Base-by-base conservation (phyloP, 2,329 filamentous ascomycete species). In the Sarocladiaceae sp. region DNA sequence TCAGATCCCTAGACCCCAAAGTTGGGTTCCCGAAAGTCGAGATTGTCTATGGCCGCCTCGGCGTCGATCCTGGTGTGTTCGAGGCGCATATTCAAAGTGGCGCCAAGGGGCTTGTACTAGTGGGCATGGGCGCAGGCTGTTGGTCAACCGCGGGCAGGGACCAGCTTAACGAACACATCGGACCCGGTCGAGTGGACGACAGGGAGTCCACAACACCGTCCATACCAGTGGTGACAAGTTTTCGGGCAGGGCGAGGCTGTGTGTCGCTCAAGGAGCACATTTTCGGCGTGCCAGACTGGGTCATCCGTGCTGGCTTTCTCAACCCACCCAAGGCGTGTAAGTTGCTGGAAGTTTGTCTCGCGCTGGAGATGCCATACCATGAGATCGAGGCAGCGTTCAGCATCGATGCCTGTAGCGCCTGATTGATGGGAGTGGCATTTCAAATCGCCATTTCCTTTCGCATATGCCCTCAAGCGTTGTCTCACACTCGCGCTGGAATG, bases 271-370 rank as follows among this genome's bases (percentile, higher is more conserved):
- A 50, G 29, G 33, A 73, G n/a, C 31, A 37, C 31, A 68, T 64
- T 37, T 57, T 62, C 1, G 72, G 75, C 42, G 29, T 50, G 10
- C 47, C 47, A 26, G 47, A 36, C 29, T 50, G 47, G 47, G 64
- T 62, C 50, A 64, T 66, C n/a, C 73, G 74, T 1, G 73, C 72
- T 44, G 78, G 78, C 0, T 79, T 76, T 54, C 69, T 80, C 39
- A 81, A 81, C 57, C 79, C 79, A 3, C 73, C 77, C 57, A 81
- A 82, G 63, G 72, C 76, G 26, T 71, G 78, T 37, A 72, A 83
- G 20, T 62, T 81, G 62, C 62, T 82, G 56, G 71, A 75, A 59
- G 64, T 75, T 15, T 70, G 66, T 47, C 62, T 62, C 46, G 67
- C 57, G 61, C 60, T 53, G 33, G 60, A 60, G 12, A 58, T 66